Conservation (phyloP, 495 filamentous ascomycete genomes). For the Collariella sp. region DNA sequence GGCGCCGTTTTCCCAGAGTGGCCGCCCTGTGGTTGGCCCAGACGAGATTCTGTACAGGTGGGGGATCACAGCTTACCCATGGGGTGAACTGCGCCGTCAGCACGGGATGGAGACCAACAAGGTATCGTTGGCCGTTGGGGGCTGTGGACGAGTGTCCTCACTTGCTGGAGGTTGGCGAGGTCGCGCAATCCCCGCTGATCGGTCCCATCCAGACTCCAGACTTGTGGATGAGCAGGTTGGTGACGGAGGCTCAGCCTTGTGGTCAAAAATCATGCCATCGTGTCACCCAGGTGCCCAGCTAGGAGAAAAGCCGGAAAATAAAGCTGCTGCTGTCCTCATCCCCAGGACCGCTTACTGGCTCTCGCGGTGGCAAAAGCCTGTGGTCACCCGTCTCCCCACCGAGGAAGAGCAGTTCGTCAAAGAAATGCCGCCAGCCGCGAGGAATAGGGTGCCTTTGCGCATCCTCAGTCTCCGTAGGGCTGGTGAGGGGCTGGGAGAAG, state of each 20-base stretch:
- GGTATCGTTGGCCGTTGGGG: neutral
- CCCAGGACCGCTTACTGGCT: neutral
- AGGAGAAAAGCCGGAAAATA: neutral
- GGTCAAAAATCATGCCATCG: neutral
- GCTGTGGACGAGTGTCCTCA: neutral
- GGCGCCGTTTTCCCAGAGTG: conserved; percentile 19
- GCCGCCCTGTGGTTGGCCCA: conserved; percentile 23
- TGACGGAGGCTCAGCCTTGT: neutral
- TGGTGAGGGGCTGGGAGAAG: conserved; percentile 16
- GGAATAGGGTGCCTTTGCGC: too few relatives aligned
- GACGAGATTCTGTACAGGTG: conserved; percentile 2
- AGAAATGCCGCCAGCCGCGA: conserved; percentile 2
- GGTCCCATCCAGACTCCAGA: neutral
- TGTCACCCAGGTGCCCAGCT: neutral
- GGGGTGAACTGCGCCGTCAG: neutral
- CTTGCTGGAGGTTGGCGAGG: too few relatives aligned
- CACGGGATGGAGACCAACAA: conserved; percentile 3
- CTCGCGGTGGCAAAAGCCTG: neutral
- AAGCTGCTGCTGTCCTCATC: neutral
- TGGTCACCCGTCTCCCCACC: neutral
- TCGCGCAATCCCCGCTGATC: neutral
- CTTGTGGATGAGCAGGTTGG: neutral
- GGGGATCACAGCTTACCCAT: neutral
- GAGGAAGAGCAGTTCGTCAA: neutral
- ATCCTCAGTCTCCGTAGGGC: conserved; percentile 27